These are phyloP conservation scores for Knoxia roxburghii DNA, from an alignment of 257 asterid species.

Conservation along the genomic window DNA sequence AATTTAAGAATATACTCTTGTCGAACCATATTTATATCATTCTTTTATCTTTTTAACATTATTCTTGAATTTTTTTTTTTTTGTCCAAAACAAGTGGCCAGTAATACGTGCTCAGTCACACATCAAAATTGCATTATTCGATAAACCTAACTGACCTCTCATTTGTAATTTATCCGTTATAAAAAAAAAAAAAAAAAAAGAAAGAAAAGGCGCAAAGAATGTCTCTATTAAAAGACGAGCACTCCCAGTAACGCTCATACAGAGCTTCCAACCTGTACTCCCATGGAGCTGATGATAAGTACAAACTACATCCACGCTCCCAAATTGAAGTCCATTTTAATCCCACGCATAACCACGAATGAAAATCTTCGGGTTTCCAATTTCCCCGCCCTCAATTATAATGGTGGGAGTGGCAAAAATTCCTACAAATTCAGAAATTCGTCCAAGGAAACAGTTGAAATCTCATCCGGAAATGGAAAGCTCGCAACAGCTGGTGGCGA, in stretches of 20 bases:
- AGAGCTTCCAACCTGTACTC: too few species aligned
- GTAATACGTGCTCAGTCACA: too few species aligned
- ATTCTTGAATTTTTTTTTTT: too few species aligned
- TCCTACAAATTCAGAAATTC: neutral
- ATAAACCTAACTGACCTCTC: neutral
- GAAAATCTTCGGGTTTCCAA: constrained; percentile 8
- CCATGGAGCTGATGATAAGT: constrained; percentile 10
- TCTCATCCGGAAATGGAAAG: constrained; percentile 7
- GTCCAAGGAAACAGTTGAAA: neutral
- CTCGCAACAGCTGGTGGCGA: neutral
- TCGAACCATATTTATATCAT: too few species aligned
- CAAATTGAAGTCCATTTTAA: constrained; percentile 2
- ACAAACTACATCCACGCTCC: neutral
- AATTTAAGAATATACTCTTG: too few species aligned
- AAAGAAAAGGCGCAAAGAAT: too few species aligned
- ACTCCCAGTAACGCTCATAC: neutral
- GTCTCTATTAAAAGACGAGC: neutral
- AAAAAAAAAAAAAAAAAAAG: too few species aligned
- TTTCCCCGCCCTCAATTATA: neutral
- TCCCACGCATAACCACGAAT: neutral
- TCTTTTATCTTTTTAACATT: too few species aligned
- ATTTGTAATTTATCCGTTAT: too few species aligned
- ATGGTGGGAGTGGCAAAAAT: too few species aligned
- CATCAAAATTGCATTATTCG: neutral
- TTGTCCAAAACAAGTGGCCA: too few species aligned